Conservation (phyloP, 306 rosid species). For the Castanospermum australe region DNA sequence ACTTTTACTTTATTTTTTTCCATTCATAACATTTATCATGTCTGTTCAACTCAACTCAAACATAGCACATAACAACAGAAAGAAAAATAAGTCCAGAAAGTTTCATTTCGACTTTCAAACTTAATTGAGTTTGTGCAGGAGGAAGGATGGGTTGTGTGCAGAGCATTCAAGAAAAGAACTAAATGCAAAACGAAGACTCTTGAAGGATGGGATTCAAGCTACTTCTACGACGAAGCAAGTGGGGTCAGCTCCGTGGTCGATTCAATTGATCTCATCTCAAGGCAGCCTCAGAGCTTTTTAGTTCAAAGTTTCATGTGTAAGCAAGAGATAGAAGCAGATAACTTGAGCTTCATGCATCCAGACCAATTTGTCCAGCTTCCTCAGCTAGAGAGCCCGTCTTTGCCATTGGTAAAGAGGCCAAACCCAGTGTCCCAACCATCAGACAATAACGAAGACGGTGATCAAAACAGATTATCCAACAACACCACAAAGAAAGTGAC, state of each 20-base stretch:
- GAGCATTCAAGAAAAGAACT: constrained; percentile 88
- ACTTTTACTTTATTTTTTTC: background rate
- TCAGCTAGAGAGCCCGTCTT: constrained; percentile 71
- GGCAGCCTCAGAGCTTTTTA: constrained; percentile 49
- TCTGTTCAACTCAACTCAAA: constrained; percentile 8
- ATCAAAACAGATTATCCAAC: constrained; percentile 25
- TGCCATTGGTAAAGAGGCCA: constrained; percentile 64
- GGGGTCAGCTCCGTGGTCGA: constrained; percentile 44
- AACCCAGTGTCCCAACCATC: constrained; percentile 43
- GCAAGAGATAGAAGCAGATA: constrained; percentile 72
- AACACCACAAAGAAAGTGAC: constrained; percentile 52
- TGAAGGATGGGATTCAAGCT: constrained; percentile 73
- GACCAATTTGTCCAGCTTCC: constrained; percentile 75
- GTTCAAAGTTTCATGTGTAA: constrained; percentile 61
- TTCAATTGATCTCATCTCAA: constrained; percentile 56
- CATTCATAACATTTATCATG: constrained; percentile 8
- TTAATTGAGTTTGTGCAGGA: constrained; percentile 55
- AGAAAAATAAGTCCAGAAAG: background rate
- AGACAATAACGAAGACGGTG: constrained; percentile 49
- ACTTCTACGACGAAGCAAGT: constrained; percentile 64
- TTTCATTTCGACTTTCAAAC: background rate
- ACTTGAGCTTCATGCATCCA: constrained; percentile 45
- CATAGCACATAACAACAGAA: background rate
- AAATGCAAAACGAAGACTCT: constrained; percentile 54
- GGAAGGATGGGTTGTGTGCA: constrained; percentile 99